Evolutionary conservation across 352 stramenopile species (phyloP), one percentile per base, ranked within the genome.

Genomic region (Phytophthora ramorum): DNA sequence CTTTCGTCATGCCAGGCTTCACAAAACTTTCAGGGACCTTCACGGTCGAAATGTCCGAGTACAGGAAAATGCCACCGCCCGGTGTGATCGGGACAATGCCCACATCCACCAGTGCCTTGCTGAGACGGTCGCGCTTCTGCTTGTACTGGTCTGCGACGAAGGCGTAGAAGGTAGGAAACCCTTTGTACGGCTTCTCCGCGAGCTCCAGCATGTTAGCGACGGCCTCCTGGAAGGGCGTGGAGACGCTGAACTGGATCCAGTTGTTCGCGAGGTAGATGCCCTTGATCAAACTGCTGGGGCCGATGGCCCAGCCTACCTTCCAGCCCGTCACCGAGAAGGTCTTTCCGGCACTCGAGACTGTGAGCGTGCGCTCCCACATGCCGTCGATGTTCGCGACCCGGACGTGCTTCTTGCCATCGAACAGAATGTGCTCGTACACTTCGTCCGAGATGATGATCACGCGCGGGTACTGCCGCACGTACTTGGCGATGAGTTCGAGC

Each of bases 381-480:
- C 90, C 83, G 22, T 92, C 85, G 48, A 97, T 74, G 48, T 72
- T 90, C 16, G 88, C 89, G 53, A 95, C 79, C 46, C 85, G 85
- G 55, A 83, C 73, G 58, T 93, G 81, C 49, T 77, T 70, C 43
- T 79, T 78, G 44, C 83, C 82, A 63, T 96, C 90, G 43, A 96
- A 97, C 43, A 95, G 79, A 63, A 99, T 98, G 78, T 98, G 97
- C 73, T 99, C 97, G 81, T 99, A 99, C 24, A 99, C 97, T 77
- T 99, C 97, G 78, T 99, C 97, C 20, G 92, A 98, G 38, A 99
- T 83, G 20, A 99, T 86, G n/a, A 99, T 87, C 63, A 95, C 75
- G 43, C 93, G 81, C 22, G 94, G 90, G 61, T 98, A 69, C 50
- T 75, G 73, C 8, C 75, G 56, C 43, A 98, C 84, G 45, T 97